A percentile compares a stretch with the other conserved stretches of the same genome.
Evolutionary conservation across 1,139 yeast genomes (phyloP).

Genomic region (Saccharomyces hybrid): DNA sequence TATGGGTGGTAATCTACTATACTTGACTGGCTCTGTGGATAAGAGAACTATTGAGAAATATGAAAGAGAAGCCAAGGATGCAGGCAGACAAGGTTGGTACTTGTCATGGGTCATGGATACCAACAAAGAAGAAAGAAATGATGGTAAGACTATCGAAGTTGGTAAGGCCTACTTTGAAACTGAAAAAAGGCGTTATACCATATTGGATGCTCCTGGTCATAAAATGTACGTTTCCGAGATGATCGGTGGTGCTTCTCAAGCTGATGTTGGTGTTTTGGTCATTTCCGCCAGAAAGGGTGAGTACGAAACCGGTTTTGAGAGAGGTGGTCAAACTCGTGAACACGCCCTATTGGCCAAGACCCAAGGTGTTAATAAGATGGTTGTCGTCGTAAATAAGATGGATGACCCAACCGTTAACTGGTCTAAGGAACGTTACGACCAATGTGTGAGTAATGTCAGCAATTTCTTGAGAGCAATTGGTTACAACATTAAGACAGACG

Average conservation of each 20-base stretch:
- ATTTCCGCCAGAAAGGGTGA: constrained; percentile 91
- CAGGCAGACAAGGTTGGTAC: constrained; percentile 99
- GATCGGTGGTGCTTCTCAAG: constrained; percentile 99
- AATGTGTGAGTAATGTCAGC: constrained; percentile 79
- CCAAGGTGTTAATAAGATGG: constrained; percentile 82
- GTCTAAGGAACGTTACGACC: constrained; percentile 95
- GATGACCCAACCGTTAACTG: constrained; percentile 95
- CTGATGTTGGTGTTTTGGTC: constrained; percentile 85
- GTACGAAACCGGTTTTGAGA: constrained; percentile 92
- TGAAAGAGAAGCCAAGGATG: constrained; percentile 97
- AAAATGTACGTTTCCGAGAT: constrained; percentile 96
- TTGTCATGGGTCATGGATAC: constrained; percentile 99
- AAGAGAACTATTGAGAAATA: constrained; percentile 98
- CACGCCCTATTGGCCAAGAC: constrained; percentile 87
- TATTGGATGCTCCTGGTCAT: constrained; percentile 98
- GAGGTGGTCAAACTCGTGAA: constrained; percentile 91
- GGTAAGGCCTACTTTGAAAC: constrained; percentile 97
- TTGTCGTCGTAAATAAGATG: constrained; percentile 95
- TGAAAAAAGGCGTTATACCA: constrained; percentile 93
- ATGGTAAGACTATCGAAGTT: constrained; percentile 98
- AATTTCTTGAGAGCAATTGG: constrained; percentile 84
- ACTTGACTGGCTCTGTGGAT: constrained; percentile 92
- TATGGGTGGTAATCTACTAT: constrained; percentile 96
- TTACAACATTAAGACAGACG: constrained; percentile 71
- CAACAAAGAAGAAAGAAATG: constrained; percentile 95